These are phyloP conservation scores for Aspergillus aculeatinus DNA, from an alignment of 2,329 filamentous ascomycete species.

Conservation along the genomic window DNA sequence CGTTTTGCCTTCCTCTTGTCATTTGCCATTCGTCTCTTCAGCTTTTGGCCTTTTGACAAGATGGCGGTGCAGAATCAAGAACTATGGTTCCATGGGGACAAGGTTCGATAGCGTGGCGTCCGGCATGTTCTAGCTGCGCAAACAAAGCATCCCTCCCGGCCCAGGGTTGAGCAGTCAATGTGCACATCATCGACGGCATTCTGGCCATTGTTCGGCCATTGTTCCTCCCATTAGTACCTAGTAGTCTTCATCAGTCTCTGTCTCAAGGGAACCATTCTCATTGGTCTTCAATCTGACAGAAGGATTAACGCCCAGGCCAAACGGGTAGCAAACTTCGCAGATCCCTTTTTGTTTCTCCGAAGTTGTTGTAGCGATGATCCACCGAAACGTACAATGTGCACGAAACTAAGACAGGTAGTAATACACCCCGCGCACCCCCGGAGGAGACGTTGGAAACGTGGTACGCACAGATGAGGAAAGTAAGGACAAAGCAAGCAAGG, in stretches of 20 bases:
- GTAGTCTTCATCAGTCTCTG: too few species aligned
- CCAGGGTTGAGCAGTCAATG: not conserved
- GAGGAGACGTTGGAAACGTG: not conserved
- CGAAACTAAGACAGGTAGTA: not conserved
- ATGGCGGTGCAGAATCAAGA: not conserved
- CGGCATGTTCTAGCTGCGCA: not conserved
- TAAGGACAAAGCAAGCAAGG: not conserved
- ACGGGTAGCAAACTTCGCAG: not conserved
- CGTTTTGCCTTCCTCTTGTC: not conserved
- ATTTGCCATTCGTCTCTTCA: not conserved
- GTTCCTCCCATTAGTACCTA: not conserved
- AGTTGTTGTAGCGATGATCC: not conserved
- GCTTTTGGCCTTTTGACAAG: not conserved
- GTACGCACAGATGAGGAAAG: not conserved
- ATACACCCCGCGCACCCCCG: not conserved
- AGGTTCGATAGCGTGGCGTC: not conserved
- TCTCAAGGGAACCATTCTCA: not conserved
- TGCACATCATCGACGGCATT: not conserved
- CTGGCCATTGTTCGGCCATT: not conserved
- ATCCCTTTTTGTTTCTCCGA: not conserved
- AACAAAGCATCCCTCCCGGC: not conserved
- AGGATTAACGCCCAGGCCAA: constrained; percentile 3
- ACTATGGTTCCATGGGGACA: not conserved
- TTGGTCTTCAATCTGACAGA: not conserved
- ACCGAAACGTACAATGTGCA: not conserved